Conservation (phyloP, 148 eudicot genomes). For the Diospyros lotus region DNA sequence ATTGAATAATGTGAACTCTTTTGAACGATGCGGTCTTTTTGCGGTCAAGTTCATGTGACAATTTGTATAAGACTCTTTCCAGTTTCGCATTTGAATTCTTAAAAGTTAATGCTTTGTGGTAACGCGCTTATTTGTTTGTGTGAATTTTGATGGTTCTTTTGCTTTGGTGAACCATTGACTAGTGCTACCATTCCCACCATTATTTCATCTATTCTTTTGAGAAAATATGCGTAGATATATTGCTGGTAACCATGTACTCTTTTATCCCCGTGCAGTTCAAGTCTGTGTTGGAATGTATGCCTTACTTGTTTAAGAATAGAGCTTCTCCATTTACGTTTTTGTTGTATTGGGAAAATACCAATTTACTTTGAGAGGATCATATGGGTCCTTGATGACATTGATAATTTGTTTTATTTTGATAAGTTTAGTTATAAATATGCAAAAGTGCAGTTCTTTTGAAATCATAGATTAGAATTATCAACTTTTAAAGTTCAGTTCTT, state of each 20-base stretch:
- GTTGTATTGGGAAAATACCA: too few relatives aligned
- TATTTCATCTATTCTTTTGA: too few relatives aligned
- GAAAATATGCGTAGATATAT: too few relatives aligned
- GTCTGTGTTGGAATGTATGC: too few relatives aligned
- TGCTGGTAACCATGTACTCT: background rate
- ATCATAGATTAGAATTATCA: too few relatives aligned
- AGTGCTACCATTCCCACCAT: too few relatives aligned
- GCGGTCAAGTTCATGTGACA: conserved; percentile 8
- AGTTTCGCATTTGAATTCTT: conserved; percentile 6
- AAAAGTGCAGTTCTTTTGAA: too few relatives aligned
- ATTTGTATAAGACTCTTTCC: conserved; percentile 3
- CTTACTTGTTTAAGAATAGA: background rate
- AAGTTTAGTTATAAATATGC: too few relatives aligned
- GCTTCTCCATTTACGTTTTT: background rate
- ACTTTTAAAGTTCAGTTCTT: too few relatives aligned
- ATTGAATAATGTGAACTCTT: conserved; percentile 17
- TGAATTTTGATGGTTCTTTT: background rate
- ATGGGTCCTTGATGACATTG: too few relatives aligned
- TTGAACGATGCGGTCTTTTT: background rate
- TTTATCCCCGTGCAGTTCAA: background rate
- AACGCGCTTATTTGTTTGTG: background rate
- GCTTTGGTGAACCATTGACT: background rate
- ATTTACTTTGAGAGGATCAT: too few relatives aligned
- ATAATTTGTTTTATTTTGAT: too few relatives aligned
- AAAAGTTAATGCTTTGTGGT: background rate